phyloP scores from a whole-genome alignment of 768 basidiomycete species.

The Pholiota molesta region DNA sequence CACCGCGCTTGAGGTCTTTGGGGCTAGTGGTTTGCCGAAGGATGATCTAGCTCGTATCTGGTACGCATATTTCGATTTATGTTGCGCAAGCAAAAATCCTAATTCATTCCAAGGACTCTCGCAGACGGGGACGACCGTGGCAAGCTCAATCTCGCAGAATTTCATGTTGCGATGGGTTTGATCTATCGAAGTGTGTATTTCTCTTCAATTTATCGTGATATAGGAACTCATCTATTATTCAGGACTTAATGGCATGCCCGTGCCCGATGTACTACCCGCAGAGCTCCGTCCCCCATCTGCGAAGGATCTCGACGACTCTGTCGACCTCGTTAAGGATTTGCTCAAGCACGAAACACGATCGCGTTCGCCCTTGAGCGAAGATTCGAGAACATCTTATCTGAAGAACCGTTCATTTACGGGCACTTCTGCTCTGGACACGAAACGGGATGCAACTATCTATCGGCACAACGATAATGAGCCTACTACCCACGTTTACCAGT shows the following conservation, averaged over 20 bases:
- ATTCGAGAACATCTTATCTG: constrained; percentile 59
- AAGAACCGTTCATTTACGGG: constrained; percentile 75
- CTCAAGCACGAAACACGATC: constrained; percentile 84
- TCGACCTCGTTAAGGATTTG: constrained; percentile 86
- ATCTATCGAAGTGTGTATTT: constrained; percentile 87
- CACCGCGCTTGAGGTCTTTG: constrained; percentile 91
- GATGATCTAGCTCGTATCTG: constrained; percentile 94
- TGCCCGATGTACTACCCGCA: constrained; percentile 83
- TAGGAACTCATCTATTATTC: constrained; percentile 2
- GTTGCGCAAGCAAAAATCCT: constrained; percentile 1
- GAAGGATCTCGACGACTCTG: constrained; percentile 85
- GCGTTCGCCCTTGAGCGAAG: constrained; percentile 56
- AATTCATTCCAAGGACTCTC: constrained; percentile 65
- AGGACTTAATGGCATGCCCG: constrained; percentile 92
- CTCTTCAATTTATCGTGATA: not conserved
- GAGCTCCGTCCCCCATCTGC: constrained; percentile 94
- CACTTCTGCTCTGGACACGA: constrained; percentile 50
- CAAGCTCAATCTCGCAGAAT: constrained; percentile 93
- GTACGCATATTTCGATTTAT: constrained; percentile 45
- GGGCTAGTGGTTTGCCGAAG: constrained; percentile 85
- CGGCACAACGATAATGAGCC: constrained; percentile 73
- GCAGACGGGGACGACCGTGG: constrained; percentile 94
- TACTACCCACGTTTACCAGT: constrained; percentile 72
- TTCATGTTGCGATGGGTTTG: constrained; percentile 97
- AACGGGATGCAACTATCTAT: constrained; percentile 90